Conservation (phyloP, 805 yeast species). For the Diddensiella santjacobensis region DNA sequence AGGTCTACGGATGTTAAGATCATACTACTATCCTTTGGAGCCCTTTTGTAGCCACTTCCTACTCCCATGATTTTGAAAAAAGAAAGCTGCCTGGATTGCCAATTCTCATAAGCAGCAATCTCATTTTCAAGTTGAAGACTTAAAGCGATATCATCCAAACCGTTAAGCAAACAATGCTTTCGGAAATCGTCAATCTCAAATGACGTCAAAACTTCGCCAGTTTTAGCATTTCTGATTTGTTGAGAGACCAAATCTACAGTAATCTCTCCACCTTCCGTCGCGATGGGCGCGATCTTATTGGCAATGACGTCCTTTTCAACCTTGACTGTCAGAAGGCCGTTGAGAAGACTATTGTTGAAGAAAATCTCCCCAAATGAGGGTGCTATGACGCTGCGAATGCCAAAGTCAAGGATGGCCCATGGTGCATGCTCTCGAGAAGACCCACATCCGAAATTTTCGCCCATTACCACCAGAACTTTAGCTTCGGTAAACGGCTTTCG, state of each 20-base stretch:
- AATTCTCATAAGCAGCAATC: conserved; percentile 71
- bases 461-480: conserved; percentile 81
- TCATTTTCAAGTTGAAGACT: conserved; percentile 82
- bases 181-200: conserved; percentile 89
- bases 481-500: conserved; percentile 76
- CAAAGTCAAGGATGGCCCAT: conserved; percentile 97
- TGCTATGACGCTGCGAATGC: conserved; percentile 91
- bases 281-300: conserved; percentile 73
- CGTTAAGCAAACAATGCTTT: conserved; percentile 89
- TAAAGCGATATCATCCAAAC: conserved; percentile 93
- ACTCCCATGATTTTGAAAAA: background rate
- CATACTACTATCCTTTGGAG: too few relatives aligned
- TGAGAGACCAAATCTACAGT: conserved; percentile 84
- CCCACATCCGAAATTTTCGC: conserved; percentile 98
- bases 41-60: too few relatives aligned
- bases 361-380: conserved; percentile 98
- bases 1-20: too few relatives aligned
- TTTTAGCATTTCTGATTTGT: conserved; percentile 59
- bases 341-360: conserved; percentile 94
- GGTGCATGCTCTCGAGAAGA: conserved; percentile 99
- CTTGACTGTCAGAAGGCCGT: conserved; percentile 89
- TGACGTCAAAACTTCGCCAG: conserved; percentile 72
- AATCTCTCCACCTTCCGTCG: conserved; percentile 59
- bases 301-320: conserved; percentile 64
- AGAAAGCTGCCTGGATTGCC: background rate